Evolutionary conservation across 2,329 filamentous ascomycete species (phyloP), one percentile per base, ranked within the genome.

Genomic region (Colletotrichum sp.): DNA sequence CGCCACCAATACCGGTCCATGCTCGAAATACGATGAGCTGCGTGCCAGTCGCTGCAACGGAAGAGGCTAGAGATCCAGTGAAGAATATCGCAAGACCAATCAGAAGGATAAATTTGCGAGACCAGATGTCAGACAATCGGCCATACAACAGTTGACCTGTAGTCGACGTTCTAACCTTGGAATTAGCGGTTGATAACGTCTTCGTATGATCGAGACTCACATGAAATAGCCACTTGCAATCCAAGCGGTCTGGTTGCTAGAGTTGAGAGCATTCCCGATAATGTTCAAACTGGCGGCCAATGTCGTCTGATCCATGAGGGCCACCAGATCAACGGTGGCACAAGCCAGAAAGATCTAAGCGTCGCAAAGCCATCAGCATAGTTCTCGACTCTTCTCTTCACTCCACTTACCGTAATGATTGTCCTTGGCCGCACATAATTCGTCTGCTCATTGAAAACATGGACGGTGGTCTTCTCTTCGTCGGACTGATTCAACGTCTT

Each of bases 291-390:
- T 90, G 16, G 88, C 85, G 0, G 89, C 90, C 36, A 91, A 82
- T 3, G 89, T 91, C 0, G 89, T 91, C 80, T 91, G 90, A 79
- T 91, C 90, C 84, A 91, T 90, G 66, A 91, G 82, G 0, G 90
- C 89, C 36, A 91, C 78, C 52, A 91, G 81, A 67, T 91, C 90
- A 72, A 91, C 88, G 27, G 85, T 89, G 60, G 89, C 87, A 76
- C 89, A 91, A 18, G 89, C 89, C 16, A 91, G 82, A 76, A 91
- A 91, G 76, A 91, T 90, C 89, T 91, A 70, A 4, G 52, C 16
- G 30, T 39, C n/a, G 18, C 16, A 8, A 36, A 36, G 65, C 6
- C 28, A 9, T 28, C 9, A 36, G n/a, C n/a, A 10, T 18, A 18
- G 8, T 22, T n/a, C 4, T 32, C 27, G 2, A 3, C 15, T 13